Base-by-base conservation (phyloP, 441 rosid genomes). In the Oxalis stricta region DNA sequence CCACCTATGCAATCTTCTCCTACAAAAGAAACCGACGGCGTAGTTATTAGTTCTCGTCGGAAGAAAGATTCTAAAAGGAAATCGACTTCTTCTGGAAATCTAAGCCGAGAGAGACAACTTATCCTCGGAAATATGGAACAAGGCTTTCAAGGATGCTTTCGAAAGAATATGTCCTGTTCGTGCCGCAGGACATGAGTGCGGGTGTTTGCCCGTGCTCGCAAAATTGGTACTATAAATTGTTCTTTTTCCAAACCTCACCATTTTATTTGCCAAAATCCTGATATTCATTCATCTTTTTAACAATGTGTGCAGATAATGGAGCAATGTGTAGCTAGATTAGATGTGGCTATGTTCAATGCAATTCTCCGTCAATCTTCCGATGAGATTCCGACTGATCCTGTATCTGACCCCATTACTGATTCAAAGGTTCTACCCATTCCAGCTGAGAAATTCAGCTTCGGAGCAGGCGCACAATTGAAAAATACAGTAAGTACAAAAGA, bases 271-370 rank as follows among this genome's bases (percentile, higher is more conserved):
- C 18, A 16, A 15, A 24, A 38, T 16, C n/a, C n/a, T n/a, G 17
- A 22, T 42, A 38, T 39, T 52, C 48, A 51, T 40, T 3, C 48
- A 15, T 33, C 16, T 38, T 29, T 53, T n/a, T n/a, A n/a, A 38
- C 33, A 21, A 7, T 59, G 59, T 42, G 10, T 33, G 29, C 55
- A 89, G 98, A 66, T 91, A 67, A 91, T 85, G 98, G 87, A 85
- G 75, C 93, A 91, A 47, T 83, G 92, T 1, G 93, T 86, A 66
- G 82, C 84, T 48, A 68, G 96, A 52, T 58, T 91, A 67, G 98
- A 91, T 68, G 93, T 85, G 41, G 96, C 93, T 38, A 85, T 85
- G 87, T 85, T 91, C 73, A 91, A 85, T 72, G 98, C 98, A 40
- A 75, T 91, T 59, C 95, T 85, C 52, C 93, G 95, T 42, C 96